Percentiles rank a stretch among this genome's conserved stretches.
These are phyloP conservation scores for Mesotaenium endlicherianum DNA, from an alignment of 139 green algal species.

Conservation along the genomic window DNA sequence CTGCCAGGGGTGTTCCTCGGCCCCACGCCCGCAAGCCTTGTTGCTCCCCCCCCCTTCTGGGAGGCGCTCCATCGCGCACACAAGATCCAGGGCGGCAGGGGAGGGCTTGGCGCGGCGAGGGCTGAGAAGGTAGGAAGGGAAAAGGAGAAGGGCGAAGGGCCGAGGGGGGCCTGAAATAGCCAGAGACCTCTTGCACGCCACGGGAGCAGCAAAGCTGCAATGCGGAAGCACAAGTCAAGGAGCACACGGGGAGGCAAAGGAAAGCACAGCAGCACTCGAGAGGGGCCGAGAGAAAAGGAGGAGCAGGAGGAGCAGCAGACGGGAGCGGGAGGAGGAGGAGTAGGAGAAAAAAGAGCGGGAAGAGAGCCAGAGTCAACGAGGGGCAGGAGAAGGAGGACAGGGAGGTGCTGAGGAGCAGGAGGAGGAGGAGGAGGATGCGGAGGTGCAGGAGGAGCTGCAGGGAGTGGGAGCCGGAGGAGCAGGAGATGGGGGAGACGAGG, in stretches of 20 bases:
- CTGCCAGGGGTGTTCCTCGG: too few species aligned
- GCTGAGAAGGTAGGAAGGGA: constrained; percentile 6
- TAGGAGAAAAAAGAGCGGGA: neutral
- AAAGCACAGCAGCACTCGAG: neutral
- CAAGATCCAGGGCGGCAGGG: neutral
- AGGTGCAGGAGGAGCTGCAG: neutral
- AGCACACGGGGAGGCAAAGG: neutral
- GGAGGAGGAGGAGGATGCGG: neutral
- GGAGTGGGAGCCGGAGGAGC: neutral
- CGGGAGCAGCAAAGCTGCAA: neutral
- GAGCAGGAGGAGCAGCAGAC: neutral
- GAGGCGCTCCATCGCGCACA: too few species aligned
- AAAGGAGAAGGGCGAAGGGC: neutral
- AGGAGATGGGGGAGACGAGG: neutral
- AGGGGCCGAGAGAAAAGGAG: neutral
- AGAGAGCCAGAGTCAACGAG: neutral
- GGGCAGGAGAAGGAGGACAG: neutral
- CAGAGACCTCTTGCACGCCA: neutral
- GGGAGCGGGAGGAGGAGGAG: neutral
- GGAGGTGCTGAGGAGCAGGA: neutral
- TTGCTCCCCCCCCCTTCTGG: too few species aligned
- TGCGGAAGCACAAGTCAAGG: neutral
- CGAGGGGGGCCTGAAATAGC: neutral
- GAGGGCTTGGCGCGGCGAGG: constrained; percentile 7
- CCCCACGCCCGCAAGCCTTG: too few species aligned